Evolutionary conservation across 805 yeast species (phyloP).

Genomic region (Metschnikowia koreensis): DNA sequence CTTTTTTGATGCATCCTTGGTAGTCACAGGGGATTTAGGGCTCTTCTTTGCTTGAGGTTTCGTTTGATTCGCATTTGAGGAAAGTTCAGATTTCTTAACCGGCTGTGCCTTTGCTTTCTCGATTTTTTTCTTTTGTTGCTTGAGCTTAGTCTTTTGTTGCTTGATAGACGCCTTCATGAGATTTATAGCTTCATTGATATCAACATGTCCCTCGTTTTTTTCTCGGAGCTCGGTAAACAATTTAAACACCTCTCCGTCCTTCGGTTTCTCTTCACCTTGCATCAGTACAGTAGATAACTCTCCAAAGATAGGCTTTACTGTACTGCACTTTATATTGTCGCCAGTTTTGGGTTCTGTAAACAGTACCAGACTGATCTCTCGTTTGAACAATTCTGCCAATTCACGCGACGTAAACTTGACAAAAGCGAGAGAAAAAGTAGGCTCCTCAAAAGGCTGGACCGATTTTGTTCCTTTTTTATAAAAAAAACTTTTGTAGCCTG

Average conservation of each 20-base stretch:
- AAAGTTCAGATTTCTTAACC: not conserved
- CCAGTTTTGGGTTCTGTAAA: conserved; percentile 26
- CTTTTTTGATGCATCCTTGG: not conserved
- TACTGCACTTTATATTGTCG: conserved; percentile 23
- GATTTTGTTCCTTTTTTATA: conserved; percentile 21
- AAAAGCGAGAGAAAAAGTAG: conserved; percentile 21
- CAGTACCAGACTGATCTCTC: conserved; percentile 17
- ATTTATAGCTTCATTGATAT: conserved; percentile 1
- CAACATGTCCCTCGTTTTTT: conserved; percentile 4
- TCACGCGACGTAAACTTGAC: conserved; percentile 13
- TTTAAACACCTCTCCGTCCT: conserved; percentile 1
- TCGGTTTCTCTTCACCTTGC: not conserved
- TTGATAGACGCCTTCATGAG: not conserved
- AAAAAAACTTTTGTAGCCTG: conserved; percentile 2
- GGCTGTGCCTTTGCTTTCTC: not conserved
- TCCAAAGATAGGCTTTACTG: conserved; percentile 16
- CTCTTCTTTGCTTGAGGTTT: not conserved
- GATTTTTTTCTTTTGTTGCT: not conserved
- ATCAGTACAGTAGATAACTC: conserved; percentile 23
- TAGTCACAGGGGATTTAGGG: not conserved
- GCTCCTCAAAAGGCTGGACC: conserved; percentile 19
- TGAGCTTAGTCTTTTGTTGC: not conserved
- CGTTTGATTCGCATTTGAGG: not conserved
- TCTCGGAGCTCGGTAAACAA: conserved; percentile 7
- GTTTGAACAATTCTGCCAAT: conserved; percentile 11